phyloP scores from a whole-genome alignment of 768 basidiomycete genomes.

The Chalciporus pseudorubinellus region DNA sequence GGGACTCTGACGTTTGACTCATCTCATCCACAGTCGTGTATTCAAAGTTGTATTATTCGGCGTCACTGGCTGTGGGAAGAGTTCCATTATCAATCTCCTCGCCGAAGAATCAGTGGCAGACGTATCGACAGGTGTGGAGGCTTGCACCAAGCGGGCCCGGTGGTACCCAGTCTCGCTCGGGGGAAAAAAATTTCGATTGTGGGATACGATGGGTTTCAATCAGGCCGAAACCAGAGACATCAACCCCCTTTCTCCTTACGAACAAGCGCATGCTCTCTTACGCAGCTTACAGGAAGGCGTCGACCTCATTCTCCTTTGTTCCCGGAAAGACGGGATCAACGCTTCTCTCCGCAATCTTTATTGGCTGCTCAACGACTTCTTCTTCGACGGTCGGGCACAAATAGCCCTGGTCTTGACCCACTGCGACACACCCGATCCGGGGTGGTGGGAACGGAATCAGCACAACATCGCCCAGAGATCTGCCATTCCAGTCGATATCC shows the following conservation, averaged over 20 bases:
- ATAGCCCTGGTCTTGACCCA: slow-evolving; percentile 40
- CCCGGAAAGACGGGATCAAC: slow-evolving; percentile 39
- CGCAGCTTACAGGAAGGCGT: slow-evolving; percentile 34
- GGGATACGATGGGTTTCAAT: slow-evolving; percentile 36
- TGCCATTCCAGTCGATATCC: slow-evolving; percentile 8
- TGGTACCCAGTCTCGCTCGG: slow-evolving; percentile 21
- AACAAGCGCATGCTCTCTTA: slow-evolving; percentile 35
- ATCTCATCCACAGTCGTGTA: slow-evolving; percentile 15
- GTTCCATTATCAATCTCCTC: slow-evolving; percentile 31
- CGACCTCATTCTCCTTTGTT: slow-evolving; percentile 39
- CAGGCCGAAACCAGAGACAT: slow-evolving; percentile 18
- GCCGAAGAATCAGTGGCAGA: slow-evolving; percentile 25
- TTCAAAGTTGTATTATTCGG: slow-evolving; percentile 29
- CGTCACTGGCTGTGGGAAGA: slow-evolving; percentile 30
- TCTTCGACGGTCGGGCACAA: slow-evolving; percentile 36
- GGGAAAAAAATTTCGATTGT: slow-evolving; percentile 26
- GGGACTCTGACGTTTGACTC: neutral
- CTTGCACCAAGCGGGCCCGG: slow-evolving; percentile 34
- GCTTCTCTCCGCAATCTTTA: slow-evolving; percentile 37
- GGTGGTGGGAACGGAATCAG: slow-evolving; percentile 41
- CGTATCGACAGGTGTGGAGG: slow-evolving; percentile 28
- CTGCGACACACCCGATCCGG: slow-evolving; percentile 31
- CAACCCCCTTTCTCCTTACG: slow-evolving; percentile 22
- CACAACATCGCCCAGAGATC: slow-evolving; percentile 15
- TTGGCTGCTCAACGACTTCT: slow-evolving; percentile 36